Conservation (phyloP, 2,329 filamentous ascomycete species). For the Leptographium procerum region DNA sequence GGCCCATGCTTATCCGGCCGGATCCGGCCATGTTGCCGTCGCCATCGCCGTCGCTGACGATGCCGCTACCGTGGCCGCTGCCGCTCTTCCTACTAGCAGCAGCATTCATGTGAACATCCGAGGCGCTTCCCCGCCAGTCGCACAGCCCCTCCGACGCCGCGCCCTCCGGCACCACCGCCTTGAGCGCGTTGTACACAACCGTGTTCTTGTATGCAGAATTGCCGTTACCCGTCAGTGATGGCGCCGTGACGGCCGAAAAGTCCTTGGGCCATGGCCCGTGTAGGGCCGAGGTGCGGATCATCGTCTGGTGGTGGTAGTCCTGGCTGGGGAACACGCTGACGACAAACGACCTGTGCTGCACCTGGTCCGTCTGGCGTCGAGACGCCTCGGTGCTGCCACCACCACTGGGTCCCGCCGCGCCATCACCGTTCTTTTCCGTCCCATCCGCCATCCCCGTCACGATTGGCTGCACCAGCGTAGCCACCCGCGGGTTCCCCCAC, state of each 20-base stretch:
- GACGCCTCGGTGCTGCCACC: neutral
- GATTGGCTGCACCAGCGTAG: constrained; percentile 12
- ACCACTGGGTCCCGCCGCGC: neutral
- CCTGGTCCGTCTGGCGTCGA: neutral
- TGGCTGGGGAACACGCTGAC: constrained; percentile 28
- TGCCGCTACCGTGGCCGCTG: constrained; percentile 8
- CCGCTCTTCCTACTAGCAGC: constrained; percentile 7
- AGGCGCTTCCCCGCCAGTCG: constrained; percentile 27
- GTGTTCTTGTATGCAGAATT: constrained; percentile 16
- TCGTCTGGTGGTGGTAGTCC: constrained; percentile 27
- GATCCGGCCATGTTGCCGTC: too few species aligned
- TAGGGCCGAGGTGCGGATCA: constrained; percentile 24
- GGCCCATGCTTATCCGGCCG: too few species aligned
- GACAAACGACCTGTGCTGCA: constrained; percentile 25
- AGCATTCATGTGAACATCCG: neutral
- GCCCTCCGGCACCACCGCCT: constrained; percentile 26
- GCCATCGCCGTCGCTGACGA: too few species aligned
- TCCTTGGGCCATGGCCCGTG: constrained; percentile 30
- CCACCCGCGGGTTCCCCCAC: constrained; percentile 9
- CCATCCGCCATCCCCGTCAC: neutral
- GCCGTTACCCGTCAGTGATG: neutral
- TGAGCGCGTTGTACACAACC: constrained; percentile 26
- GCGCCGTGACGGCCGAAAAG: neutral
- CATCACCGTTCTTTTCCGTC: neutral
- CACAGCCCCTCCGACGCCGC: constrained; percentile 27